Conservation (phyloP, 2,329 filamentous ascomycete genomes). For the Fusarium veterinarium region DNA sequence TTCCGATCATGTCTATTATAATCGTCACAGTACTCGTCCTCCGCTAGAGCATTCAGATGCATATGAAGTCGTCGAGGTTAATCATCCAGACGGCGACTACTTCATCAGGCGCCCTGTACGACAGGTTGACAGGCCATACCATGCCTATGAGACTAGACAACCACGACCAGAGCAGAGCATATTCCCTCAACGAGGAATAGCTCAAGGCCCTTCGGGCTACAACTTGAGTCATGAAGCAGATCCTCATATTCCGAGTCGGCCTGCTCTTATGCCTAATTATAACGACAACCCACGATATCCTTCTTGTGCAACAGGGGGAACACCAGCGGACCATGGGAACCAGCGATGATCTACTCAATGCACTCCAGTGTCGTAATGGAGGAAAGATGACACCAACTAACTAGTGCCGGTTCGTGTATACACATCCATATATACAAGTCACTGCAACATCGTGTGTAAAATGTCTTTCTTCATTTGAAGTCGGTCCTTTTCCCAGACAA, state of each 20-base stretch:
- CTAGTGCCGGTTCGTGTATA: background rate
- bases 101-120: constrained; percentile 57
- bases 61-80: constrained; percentile 60
- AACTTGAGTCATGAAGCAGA: background rate
- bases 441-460: background rate
- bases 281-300: constrained; percentile 59
- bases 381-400: background rate
- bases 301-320: constrained; percentile 30
- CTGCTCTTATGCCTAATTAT: constrained; percentile 27
- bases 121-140: constrained; percentile 43
- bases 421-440: background rate
- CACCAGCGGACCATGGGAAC: constrained; percentile 3
- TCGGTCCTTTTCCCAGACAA: background rate
- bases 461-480: background rate
- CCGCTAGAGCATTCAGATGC: constrained; percentile 42
- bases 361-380: background rate
- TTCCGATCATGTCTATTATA: constrained; percentile 20
- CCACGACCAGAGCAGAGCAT: constrained; percentile 16
- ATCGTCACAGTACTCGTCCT: constrained; percentile 4
- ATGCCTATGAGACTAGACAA: constrained; percentile 40
- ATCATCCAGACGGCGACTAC: constrained; percentile 59
- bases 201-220: constrained; percentile 7
- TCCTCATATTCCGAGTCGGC: background rate
- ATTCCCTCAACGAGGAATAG: constrained; percentile 17
- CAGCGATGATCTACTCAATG: background rate